A percentile compares a stretch with the other conserved stretches of the same genome.
These are phyloP conservation scores for Dioszegia aurantiaca DNA, from an alignment of 768 basidiomycete species.

Conservation along the genomic window DNA sequence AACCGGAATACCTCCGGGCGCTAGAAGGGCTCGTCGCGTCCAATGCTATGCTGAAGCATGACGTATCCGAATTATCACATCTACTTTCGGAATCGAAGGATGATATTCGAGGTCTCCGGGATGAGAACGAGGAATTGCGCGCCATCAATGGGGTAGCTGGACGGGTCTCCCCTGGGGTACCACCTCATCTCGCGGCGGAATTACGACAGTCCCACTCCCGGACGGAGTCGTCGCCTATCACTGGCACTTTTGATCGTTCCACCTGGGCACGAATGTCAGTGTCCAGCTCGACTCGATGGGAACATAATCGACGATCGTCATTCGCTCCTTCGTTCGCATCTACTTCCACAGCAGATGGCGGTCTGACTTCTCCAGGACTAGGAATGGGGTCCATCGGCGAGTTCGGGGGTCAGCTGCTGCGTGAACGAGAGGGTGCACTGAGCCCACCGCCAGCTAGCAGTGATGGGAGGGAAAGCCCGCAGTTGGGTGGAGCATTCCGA, in stretches of 20 bases:
- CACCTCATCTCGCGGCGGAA: constrained; percentile 29
- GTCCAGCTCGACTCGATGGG: constrained; percentile 32
- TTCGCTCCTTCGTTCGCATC: constrained; percentile 37
- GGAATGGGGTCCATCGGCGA: constrained; percentile 44
- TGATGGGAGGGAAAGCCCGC: constrained; percentile 32
- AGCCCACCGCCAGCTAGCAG: constrained; percentile 21
- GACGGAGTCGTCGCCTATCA: constrained; percentile 38
- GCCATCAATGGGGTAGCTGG: constrained; percentile 54
- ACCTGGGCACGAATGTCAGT: constrained; percentile 32
- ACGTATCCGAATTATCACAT: constrained; percentile 73
- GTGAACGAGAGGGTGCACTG: constrained; percentile 18
- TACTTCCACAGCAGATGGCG: constrained; percentile 22
- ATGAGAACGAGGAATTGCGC: constrained; percentile 72
- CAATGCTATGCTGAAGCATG: constrained; percentile 76
- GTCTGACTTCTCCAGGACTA: constrained; percentile 33
- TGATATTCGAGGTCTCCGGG: constrained; percentile 66
- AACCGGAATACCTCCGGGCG: constrained; percentile 54
- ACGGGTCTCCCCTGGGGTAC: constrained; percentile 24
- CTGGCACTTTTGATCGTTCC: constrained; percentile 18
- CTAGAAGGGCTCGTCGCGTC: constrained; percentile 81
- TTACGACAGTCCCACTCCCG: constrained; percentile 27
- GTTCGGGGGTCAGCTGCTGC: constrained; percentile 27
- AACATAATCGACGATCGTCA: constrained; percentile 38
- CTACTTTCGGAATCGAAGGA: constrained; percentile 73
- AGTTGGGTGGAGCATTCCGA: constrained; percentile 22